phyloP scores from a whole-genome alignment of 2,329 filamentous ascomycete genomes.

The Fusarium annulatum region DNA sequence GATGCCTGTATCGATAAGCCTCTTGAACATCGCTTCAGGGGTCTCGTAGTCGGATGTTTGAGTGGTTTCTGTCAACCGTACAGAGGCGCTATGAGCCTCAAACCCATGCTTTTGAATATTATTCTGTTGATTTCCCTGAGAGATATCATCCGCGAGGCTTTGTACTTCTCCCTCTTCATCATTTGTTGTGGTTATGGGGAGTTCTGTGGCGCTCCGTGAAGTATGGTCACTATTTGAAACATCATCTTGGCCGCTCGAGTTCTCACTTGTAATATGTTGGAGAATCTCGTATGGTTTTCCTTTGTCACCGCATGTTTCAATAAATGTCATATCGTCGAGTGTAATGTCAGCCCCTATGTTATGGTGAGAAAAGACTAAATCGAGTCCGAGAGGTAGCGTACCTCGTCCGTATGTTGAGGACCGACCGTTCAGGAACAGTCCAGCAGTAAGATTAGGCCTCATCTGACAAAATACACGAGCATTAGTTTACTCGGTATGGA shows the following conservation, averaged over 20 bases:
- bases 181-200: not conserved
- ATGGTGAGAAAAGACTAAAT: not conserved
- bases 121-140: not conserved
- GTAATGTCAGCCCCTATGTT: conserved; percentile 59
- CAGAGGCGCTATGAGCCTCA: not conserved
- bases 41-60: not conserved
- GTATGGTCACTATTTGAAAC: not conserved
- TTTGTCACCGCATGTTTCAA: conserved; percentile 29
- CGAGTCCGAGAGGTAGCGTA: conserved; percentile 13
- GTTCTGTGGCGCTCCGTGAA: not conserved
- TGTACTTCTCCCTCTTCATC: not conserved
- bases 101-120: not conserved
- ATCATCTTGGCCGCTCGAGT: not conserved
- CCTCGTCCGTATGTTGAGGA: conserved; percentile 34
- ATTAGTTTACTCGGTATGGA: not conserved
- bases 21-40: conserved; percentile 8
- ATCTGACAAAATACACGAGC: conserved; percentile 39
- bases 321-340: conserved; percentile 64
- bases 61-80: not conserved
- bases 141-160: not conserved
- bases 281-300: conserved; percentile 22
- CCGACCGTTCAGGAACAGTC: conserved; percentile 50
- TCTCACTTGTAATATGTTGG: not conserved
- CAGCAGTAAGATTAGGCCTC: conserved; percentile 48
- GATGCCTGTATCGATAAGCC: conserved; percentile 35